Percentiles rank a stretch among this genome's conserved stretches.
Conservation (phyloP, 2,329 filamentous ascomycete genomes). For the Myriosclerotinia curreyana region DNA sequence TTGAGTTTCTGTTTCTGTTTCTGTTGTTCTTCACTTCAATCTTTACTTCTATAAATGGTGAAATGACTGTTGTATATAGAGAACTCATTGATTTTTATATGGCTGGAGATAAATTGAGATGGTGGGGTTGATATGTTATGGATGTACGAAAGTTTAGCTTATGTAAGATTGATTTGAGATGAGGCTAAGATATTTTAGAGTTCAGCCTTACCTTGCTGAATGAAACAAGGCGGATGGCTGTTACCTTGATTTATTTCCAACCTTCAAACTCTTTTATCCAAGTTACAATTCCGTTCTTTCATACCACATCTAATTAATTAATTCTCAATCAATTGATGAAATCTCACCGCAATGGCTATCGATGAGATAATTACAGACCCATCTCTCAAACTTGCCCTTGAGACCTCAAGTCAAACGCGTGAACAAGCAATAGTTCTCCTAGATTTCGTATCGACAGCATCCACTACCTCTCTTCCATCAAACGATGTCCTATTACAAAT, state of each 20-base stretch:
- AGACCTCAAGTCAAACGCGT: constrained; percentile 70
- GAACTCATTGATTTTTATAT: background rate
- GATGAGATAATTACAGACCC: constrained; percentile 61
- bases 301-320: background rate
- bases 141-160: background rate
- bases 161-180: constrained; percentile 4
- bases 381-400: constrained; percentile 64
- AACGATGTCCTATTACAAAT: constrained; percentile 56
- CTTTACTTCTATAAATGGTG: no score
- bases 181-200: background rate
- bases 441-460: constrained; percentile 55
- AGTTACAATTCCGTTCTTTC: background rate
- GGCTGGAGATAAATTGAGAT: background rate
- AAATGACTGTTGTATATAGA: no score
- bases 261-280: constrained; percentile 1
- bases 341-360: constrained; percentile 48
- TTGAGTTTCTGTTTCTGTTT: background rate
- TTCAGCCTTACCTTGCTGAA: constrained; percentile 20
- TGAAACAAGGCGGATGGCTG: background rate
- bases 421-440: constrained; percentile 68
- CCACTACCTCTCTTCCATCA: constrained; percentile 45
- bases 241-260: constrained; percentile 7
- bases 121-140: background rate
- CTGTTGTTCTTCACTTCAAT: no score
- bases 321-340: background rate